Evolutionary conservation across 2,329 filamentous ascomycete species (phyloP), one percentile per base, ranked within the genome.

Genomic region (Ophiognomonia clavigignenti-juglandacearum): DNA sequence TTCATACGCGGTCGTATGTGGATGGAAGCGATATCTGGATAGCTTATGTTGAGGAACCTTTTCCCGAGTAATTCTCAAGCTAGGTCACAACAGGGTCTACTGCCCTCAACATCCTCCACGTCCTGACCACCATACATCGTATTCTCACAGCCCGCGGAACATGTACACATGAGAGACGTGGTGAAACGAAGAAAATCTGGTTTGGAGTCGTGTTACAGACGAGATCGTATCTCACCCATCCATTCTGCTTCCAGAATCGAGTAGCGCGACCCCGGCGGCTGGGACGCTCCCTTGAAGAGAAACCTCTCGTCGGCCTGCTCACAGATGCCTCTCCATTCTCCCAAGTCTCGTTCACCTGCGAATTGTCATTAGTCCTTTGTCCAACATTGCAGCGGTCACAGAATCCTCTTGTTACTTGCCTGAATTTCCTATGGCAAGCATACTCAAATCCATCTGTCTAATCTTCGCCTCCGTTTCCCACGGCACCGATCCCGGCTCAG

Each of bases 21-120:
- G 35, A 39, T 6, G 36, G 7, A 11, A 36, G 38, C 23, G 24
- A 10, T 14, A 27, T 34, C 7, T 45, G 43, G 43, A 4, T 45
- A 18, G 36, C 43, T 22, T 39, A 45, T 26, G 43, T 45, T 3
- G 43, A 45, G 14, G 43, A 45, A n/a, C n/a, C n/a, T n/a, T n/a
- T n/a, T n/a, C n/a, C n/a, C n/a, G n/a, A n/a, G n/a, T n/a, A n/a
- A n/a, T n/a, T n/a, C n/a, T n/a, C n/a, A n/a, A n/a, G n/a, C n/a
- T n/a, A n/a, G n/a, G n/a, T n/a, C n/a, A n/a, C n/a, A n/a, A n/a
- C n/a, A n/a, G n/a, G n/a, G n/a, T n/a, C n/a, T n/a, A n/a, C n/a
- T n/a, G n/a, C n/a, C n/a, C n/a, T n/a, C n/a, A n/a, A n/a, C n/a
- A n/a, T n/a, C n/a, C n/a, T n/a, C n/a, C n/a, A n/a, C n/a, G n/a